These are phyloP conservation scores for Cytospora piceae DNA, from an alignment of 2,329 filamentous ascomycete genomes.

Conservation along the genomic window DNA sequence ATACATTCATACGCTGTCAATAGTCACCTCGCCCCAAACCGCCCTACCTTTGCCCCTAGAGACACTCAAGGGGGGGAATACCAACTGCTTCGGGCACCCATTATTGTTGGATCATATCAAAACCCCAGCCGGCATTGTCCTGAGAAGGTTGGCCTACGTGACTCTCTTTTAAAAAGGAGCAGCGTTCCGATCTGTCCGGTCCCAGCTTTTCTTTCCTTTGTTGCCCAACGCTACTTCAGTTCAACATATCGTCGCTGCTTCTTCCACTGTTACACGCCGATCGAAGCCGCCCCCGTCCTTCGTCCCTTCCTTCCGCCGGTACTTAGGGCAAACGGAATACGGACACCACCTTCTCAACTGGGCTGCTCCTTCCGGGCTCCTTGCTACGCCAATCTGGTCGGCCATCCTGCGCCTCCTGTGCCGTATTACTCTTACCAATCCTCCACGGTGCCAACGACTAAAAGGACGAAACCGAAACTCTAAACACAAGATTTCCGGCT, in stretches of 20 bases:
- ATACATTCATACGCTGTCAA: conserved; percentile 13
- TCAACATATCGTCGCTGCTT: conserved; percentile 24
- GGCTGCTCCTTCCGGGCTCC: conserved; percentile 4
- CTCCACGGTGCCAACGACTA: not conserved
- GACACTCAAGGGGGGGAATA: conserved; percentile 6
- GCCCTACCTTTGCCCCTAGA: conserved; percentile 20
- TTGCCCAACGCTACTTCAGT: conserved; percentile 12
- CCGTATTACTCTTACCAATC: not conserved
- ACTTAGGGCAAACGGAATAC: not conserved
- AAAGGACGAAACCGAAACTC: not conserved
- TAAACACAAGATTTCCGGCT: conserved; percentile 1
- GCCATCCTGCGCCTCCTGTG: conserved; percentile 3
- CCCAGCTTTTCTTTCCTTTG: conserved; percentile 24
- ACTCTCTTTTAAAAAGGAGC: conserved; percentile 14
- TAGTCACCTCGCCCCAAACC: conserved; percentile 18
- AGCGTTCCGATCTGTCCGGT: conserved; percentile 19
- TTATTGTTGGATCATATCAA: conserved; percentile 10
- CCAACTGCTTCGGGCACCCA: conserved; percentile 2
- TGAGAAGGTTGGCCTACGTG: conserved; percentile 13
- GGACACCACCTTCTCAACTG: not conserved
- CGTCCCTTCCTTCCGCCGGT: conserved; percentile 16
- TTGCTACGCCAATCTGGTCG: not conserved
- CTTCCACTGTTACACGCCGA: conserved; percentile 19
- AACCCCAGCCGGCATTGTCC: conserved; percentile 19
- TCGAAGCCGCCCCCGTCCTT: conserved; percentile 11